Percentiles rank a stretch among this genome's conserved stretches.
These are phyloP conservation scores for Ascochyta fabae DNA, from an alignment of 2,329 filamentous ascomycete species.

Conservation along the genomic window DNA sequence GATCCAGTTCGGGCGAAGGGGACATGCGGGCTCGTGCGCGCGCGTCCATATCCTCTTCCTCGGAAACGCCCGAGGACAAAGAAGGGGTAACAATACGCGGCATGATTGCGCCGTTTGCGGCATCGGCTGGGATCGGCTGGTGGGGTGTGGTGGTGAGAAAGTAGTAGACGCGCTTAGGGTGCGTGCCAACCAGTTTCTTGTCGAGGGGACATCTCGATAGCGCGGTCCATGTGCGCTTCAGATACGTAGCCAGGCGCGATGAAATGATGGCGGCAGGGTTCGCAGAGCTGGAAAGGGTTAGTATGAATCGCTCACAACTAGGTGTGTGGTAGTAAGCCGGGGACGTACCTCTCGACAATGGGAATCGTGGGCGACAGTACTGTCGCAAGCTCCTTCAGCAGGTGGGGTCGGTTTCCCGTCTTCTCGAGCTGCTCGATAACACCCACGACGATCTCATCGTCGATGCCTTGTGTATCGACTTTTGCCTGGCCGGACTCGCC, in stretches of 20 bases:
- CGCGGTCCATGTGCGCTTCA: conserved; percentile 83
- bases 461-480: conserved; percentile 82
- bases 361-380: conserved; percentile 77
- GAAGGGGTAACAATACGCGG: conserved; percentile 80
- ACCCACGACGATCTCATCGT: conserved; percentile 92
- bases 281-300: conserved; percentile 71
- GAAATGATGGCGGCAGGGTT: conserved; percentile 96
- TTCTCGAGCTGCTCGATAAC: conserved; percentile 88
- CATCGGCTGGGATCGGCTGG: conserved; percentile 77
- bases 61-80: conserved; percentile 78
- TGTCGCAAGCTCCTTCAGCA: conserved; percentile 90
- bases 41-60: conserved; percentile 67
- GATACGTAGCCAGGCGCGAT: conserved; percentile 84
- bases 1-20: conserved; percentile 89
- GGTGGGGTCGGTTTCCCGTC: conserved; percentile 88
- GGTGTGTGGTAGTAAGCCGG: conserved; percentile 21
- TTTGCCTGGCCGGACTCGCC: conserved; percentile 59
- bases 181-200: conserved; percentile 90
- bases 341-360: conserved; percentile 87
- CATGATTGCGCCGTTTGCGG: conserved; percentile 57
- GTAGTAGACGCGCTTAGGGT: conserved; percentile 95
- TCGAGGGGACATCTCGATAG: conserved; percentile 83
- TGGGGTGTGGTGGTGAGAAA: conserved; percentile 89
- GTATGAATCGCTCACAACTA: conserved; percentile 40
- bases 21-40: conserved; percentile 72